phyloP scores from a whole-genome alignment of 1,284 basidiomycete species.

The Chalciporus sp. region DNA sequence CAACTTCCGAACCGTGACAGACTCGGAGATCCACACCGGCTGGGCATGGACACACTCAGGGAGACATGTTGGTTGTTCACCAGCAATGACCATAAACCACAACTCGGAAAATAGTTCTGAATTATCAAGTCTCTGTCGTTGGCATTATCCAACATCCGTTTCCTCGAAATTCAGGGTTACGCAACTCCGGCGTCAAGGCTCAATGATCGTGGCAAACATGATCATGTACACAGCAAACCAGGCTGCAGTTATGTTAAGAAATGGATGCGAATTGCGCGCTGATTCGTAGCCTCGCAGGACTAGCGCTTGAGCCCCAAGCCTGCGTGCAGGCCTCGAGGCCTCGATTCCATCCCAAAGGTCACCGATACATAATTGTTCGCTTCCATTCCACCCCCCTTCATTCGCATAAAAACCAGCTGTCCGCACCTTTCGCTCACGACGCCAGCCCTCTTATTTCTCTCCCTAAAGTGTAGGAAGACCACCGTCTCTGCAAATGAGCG shows the following conservation, averaged over 20 bases:
- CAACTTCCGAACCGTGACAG: too few relatives aligned
- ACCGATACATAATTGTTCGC: constrained; percentile 4
- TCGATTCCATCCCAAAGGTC: neutral
- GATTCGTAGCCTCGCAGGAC: neutral
- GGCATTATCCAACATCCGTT: neutral
- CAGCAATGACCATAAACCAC: too few relatives aligned
- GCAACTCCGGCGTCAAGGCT: neutral
- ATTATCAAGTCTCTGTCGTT: neutral
- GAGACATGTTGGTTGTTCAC: too few relatives aligned
- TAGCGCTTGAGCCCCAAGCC: neutral
- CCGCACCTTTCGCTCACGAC: neutral
- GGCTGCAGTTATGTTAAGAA: neutral
- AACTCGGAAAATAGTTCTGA: too few relatives aligned
- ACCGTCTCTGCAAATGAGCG: constrained; percentile 8
- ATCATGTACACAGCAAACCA: neutral
- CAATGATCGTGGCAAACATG: neutral
- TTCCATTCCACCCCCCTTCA: neutral
- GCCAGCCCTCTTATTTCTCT: neutral
- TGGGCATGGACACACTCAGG: too few relatives aligned
- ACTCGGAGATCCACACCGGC: too few relatives aligned
- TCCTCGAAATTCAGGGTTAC: too few relatives aligned
- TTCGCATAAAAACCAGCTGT: neutral
- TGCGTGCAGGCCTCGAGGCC: constrained; percentile 9
- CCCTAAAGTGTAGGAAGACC: neutral
- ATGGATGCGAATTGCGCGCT: neutral